Conservation (phyloP, 1,284 basidiomycete species). For the Pholiota adiposa region DNA sequence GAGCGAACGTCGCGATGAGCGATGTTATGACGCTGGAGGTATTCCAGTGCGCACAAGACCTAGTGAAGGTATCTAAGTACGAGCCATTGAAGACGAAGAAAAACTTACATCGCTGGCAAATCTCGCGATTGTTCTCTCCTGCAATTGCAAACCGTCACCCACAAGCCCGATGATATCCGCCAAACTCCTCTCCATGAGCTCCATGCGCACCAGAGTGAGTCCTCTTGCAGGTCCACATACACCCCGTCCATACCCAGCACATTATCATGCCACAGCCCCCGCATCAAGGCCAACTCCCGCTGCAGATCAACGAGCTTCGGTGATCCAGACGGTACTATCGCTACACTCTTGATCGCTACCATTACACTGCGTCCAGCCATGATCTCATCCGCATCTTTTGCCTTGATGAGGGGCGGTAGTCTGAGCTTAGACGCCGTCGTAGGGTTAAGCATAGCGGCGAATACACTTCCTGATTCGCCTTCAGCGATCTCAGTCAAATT, state of each 20-base stretch:
- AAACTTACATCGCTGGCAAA: conserved; percentile 72
- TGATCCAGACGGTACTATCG: conserved; percentile 58
- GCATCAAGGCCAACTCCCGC: conserved; percentile 63
- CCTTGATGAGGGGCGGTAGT: conserved; percentile 40
- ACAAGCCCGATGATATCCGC: conserved; percentile 74
- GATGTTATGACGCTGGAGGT: conserved; percentile 63
- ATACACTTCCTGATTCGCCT: conserved; percentile 79
- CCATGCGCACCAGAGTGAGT: conserved; percentile 82
- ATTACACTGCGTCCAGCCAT: conserved; percentile 40
- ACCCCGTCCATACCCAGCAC: conserved; percentile 67
- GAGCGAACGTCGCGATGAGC: conserved; percentile 81
- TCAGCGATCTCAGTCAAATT: conserved; percentile 78
- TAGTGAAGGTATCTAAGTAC: conserved; percentile 31
- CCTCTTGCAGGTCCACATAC: conserved; percentile 68
- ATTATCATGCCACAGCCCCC: conserved; percentile 58
- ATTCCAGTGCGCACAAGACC: conserved; percentile 67
- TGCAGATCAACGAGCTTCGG: conserved; percentile 66
- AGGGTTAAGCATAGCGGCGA: conserved; percentile 54
- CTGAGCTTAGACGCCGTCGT: conserved; percentile 37
- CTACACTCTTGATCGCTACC: conserved; percentile 76
- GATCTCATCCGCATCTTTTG: conserved; percentile 38
- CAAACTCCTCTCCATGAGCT: conserved; percentile 82
- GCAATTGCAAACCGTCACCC: conserved; percentile 59
- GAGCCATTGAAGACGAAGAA: conserved; percentile 7
- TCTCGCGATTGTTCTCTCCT: conserved; percentile 68